These are phyloP conservation scores for Neurospora crassa DNA, from an alignment of 2,329 filamentous ascomycete species.

Conservation along the genomic window DNA sequence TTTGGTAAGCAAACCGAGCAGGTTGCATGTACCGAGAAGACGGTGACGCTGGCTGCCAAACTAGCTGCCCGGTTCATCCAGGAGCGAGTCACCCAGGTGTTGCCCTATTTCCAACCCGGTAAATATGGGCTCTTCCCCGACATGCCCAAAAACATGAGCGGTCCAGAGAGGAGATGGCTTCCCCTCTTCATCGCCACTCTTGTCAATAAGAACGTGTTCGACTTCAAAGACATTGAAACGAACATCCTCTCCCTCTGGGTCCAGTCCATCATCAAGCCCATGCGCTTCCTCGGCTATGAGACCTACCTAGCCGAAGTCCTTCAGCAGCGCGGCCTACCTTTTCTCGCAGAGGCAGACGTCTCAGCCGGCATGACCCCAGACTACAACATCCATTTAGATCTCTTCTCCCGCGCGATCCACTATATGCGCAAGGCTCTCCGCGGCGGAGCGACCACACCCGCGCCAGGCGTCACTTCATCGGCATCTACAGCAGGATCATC, in stretches of 20 bases:
- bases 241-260: constrained; percentile 43
- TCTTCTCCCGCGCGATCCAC: constrained; percentile 40
- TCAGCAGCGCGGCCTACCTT: constrained; percentile 30
- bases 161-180: constrained; percentile 34
- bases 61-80: constrained; percentile 36
- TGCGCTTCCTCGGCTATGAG: constrained; percentile 35
- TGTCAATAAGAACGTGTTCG: constrained; percentile 34
- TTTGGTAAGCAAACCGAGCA: constrained; percentile 13
- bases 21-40: constrained; percentile 32
- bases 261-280: constrained; percentile 41
- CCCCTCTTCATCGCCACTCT: constrained; percentile 43
- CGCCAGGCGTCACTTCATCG: constrained; percentile 3
- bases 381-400: constrained; percentile 37
- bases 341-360: constrained; percentile 26
- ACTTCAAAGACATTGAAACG: constrained; percentile 37
- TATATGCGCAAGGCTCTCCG: constrained; percentile 41
- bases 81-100: constrained; percentile 33
- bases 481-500: constrained; percentile 12
- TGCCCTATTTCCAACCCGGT: constrained; percentile 35
- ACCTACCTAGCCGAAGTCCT: constrained; percentile 39
- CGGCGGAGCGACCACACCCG: constrained; percentile 8
- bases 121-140: constrained; percentile 42
- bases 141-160: constrained; percentile 28
- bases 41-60: constrained; percentile 35
- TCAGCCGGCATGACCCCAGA: constrained; percentile 30